These are phyloP conservation scores for Saccharomyces hybrid DNA, from an alignment of 1,139 yeast species.

Conservation along the genomic window DNA sequence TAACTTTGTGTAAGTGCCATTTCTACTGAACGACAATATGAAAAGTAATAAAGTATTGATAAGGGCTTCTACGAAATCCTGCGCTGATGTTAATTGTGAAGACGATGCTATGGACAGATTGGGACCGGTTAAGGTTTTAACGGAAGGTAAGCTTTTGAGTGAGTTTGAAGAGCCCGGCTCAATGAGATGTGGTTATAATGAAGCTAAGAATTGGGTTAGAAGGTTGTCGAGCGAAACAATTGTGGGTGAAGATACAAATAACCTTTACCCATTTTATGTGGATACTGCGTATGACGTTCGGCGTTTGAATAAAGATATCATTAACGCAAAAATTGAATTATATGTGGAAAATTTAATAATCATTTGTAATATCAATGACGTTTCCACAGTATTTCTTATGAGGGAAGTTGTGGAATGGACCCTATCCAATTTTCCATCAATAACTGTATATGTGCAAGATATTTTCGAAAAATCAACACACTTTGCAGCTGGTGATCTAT, in stretches of 20 bases:
- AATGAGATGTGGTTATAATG: conserved; percentile 5
- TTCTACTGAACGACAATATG: neutral
- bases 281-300: conserved; percentile 85
- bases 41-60: neutral
- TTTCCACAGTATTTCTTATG: conserved; percentile 63
- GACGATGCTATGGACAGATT: neutral
- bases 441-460: conserved; percentile 65
- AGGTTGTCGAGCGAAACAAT: conserved; percentile 16
- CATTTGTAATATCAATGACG: conserved; percentile 83
- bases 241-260: conserved; percentile 19
- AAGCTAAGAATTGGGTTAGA: conserved; percentile 18
- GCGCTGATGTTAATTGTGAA: neutral
- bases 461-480: conserved; percentile 53
- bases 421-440: conserved; percentile 39
- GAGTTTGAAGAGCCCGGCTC: conserved; percentile 2
- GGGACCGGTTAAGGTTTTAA: neutral
- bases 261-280: conserved; percentile 65
- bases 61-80: neutral
- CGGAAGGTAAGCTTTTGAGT: neutral
- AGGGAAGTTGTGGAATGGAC: conserved; percentile 76
- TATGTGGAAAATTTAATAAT: conserved; percentile 64
- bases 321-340: conserved; percentile 65
- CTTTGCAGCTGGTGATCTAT: conserved; percentile 43
- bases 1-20: neutral
- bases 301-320: conserved; percentile 63